Evolutionary conservation across 768 basidiomycete species (phyloP), one percentile per base, ranked within the genome.

Genomic region (Phallus indusiatus): DNA sequence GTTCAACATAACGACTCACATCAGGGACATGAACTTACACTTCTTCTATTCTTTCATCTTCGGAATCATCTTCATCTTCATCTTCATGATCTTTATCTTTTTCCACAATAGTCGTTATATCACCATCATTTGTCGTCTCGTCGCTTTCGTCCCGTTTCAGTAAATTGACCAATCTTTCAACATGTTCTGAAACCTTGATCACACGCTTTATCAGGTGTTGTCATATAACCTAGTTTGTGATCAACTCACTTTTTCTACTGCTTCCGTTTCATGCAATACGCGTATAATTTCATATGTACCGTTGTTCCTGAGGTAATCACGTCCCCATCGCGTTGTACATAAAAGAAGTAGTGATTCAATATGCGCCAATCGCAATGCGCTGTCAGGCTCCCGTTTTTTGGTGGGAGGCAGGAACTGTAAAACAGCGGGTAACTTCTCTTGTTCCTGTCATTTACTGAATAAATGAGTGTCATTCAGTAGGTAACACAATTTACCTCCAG

Each of bases 261-360:
- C 78, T 72, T 98, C 96, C 21, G 77, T 78, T 63, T 85, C 78
- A 69, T 99, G 95, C 8, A 85, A 73, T 5, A 78, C 81, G 28
- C 90, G 77, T 22, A 98, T 74, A 51, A 98, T 85, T 68, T 87
- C 84, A 70, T 98, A 98, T 7, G 88, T 88, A 0, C 94, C 95
- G 61, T 88, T 78, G 21, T 76, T 73, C 28, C 96, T 79, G 60
- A 92, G 76, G 57, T 84, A 81, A 56, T 94, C 87, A 14, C 96
- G 81, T 0, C 92, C 94, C 81, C 87, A 90, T 21, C 85, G 84
- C 0, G 90, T 94, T 10, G 93, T 91, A 63, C 90, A 94, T 0
- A 98, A 76, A 47, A 99, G 72, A 0, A 97, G 78, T 18, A 99
- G 74, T 0, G 91, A 88, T 72, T 98, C 95, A n/a, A 97, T 75